phyloP scores from a whole-genome alignment of 352 stramenopile species.

The Globisporangium echinulatum region DNA sequence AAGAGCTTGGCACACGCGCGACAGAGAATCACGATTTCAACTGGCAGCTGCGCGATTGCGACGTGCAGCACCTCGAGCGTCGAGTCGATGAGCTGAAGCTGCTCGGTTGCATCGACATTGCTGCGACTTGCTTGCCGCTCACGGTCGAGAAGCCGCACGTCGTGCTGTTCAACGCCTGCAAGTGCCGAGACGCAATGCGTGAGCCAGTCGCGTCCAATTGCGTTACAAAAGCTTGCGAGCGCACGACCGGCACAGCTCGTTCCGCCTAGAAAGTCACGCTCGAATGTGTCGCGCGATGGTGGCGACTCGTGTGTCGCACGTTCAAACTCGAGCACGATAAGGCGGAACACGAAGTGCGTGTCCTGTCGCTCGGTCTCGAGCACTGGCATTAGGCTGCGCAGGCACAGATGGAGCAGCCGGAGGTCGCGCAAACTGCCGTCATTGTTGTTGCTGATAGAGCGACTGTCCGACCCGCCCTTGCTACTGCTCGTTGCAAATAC shows the following conservation, averaged over 20 bases:
- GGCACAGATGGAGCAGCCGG: slow-evolving; percentile 17
- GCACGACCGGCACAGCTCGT: slow-evolving; percentile 28
- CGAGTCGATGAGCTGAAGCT: slow-evolving; percentile 3
- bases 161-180: too few relatives aligned
- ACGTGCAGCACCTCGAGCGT: slow-evolving; percentile 16
- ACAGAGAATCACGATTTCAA: slow-evolving; percentile 51
- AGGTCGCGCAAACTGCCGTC: not conserved
- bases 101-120: slow-evolving; percentile 1
- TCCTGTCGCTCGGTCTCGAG: slow-evolving; percentile 42
- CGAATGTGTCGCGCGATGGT: slow-evolving; percentile 1
- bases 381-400: slow-evolving; percentile 37
- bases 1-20: slow-evolving; percentile 29
- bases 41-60: slow-evolving; percentile 24
- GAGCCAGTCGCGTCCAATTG: slow-evolving; percentile 29
- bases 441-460: not conserved
- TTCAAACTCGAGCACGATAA: slow-evolving; percentile 33
- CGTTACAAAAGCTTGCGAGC: slow-evolving; percentile 28
- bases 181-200: slow-evolving; percentile 5
- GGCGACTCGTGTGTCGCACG: not conserved
- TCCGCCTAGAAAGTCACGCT: slow-evolving; percentile 21
- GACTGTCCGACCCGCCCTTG: not conserved
- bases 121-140: not conserved
- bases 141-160: not conserved
- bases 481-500: slow-evolving; percentile 4
- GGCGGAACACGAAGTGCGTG: slow-evolving; percentile 39